A percentile compares a stretch with the other conserved stretches of the same genome.
phyloP scores from a whole-genome alignment of 176 grass and related monocot genomes.

The Carex kokanica region DNA sequence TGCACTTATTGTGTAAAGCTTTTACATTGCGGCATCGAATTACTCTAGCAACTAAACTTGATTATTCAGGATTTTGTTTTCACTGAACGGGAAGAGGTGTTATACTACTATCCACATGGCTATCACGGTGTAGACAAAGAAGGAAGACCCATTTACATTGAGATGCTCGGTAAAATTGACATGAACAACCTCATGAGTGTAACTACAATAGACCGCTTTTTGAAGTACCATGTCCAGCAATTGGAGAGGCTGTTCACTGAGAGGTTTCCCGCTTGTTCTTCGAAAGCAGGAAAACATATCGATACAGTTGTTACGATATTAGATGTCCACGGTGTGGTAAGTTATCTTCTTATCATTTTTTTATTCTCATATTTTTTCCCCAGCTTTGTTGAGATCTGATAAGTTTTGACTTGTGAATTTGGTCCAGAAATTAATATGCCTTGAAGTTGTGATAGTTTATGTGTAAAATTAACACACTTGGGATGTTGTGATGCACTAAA shows the following conservation, averaged over 20 bases:
- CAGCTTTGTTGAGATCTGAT: neutral
- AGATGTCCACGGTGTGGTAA: slow-evolving; percentile 73
- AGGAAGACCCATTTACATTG: slow-evolving; percentile 85
- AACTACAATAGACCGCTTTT: slow-evolving; percentile 74
- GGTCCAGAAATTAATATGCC: neutral
- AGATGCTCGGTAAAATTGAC: slow-evolving; percentile 81
- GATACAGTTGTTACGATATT: slow-evolving; percentile 43
- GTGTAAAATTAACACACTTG: neutral
- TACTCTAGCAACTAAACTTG: neutral
- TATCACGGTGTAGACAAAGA: slow-evolving; percentile 93
- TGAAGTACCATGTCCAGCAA: slow-evolving; percentile 65
- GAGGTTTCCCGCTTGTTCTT: slow-evolving; percentile 40
- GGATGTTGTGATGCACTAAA: neutral
- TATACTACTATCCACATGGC: slow-evolving; percentile 75
- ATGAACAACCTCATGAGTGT: slow-evolving; percentile 72
- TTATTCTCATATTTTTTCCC: neutral
- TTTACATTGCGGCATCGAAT: neutral
- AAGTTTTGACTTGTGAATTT: neutral
- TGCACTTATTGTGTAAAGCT: slow-evolving; percentile 6
- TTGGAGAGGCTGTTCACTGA: slow-evolving; percentile 40
- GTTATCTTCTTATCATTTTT: slow-evolving; percentile 10
- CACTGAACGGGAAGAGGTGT: slow-evolving; percentile 61
- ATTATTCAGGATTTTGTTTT: slow-evolving; percentile 71
- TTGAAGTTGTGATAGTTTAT: neutral
- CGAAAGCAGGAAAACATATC: slow-evolving; percentile 22